Conservation (phyloP, 306 rosid genomes). For the Vigna hirtella region DNA sequence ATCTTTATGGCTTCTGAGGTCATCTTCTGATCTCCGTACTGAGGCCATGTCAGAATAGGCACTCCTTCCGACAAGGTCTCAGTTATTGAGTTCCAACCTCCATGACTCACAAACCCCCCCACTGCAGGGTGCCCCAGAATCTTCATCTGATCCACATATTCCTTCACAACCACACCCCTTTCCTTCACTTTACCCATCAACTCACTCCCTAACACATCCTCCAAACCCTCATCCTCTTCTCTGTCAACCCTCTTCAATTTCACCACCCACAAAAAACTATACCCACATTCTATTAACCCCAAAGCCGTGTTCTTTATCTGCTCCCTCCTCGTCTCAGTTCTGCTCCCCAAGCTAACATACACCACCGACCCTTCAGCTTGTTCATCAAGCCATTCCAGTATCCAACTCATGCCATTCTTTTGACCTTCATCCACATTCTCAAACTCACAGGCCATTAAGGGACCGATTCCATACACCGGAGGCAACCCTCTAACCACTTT, state of each 20-base stretch:
- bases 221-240: slow-evolving; percentile 27
- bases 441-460: slow-evolving; percentile 44
- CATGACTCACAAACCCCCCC: slow-evolving; percentile 16
- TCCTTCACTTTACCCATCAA: slow-evolving; percentile 40
- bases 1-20: background rate
- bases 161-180: slow-evolving; percentile 33
- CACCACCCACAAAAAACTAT: slow-evolving; percentile 11
- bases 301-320: slow-evolving; percentile 56
- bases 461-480: slow-evolving; percentile 46
- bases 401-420: background rate
- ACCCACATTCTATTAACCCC: slow-evolving; percentile 44
- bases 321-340: slow-evolving; percentile 41
- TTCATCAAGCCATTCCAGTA: slow-evolving; percentile 51
- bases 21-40: background rate
- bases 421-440: slow-evolving; percentile 19
- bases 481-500: background rate
- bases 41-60: background rate
- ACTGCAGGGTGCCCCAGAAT: slow-evolving; percentile 3
- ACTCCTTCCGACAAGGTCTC: background rate
- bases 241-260: background rate
- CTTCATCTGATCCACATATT: background rate
- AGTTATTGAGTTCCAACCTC: background rate
- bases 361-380: slow-evolving; percentile 54
- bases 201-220: slow-evolving; percentile 27
- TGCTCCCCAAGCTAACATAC: slow-evolving; percentile 57